These are phyloP conservation scores for Andrographis paniculata DNA, from an alignment of 305 asterid species.

Conservation along the genomic window DNA sequence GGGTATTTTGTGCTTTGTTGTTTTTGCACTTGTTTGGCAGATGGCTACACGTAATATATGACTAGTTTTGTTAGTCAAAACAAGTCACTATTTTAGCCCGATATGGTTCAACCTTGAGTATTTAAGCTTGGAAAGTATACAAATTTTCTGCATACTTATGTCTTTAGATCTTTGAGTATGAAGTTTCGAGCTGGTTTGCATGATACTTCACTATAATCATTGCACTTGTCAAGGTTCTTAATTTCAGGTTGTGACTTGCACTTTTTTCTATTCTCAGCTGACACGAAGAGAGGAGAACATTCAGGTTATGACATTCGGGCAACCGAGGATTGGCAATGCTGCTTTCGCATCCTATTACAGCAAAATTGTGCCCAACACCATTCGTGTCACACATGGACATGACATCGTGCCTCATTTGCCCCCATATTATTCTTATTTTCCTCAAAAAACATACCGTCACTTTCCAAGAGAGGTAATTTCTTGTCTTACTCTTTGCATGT, in stretches of 20 bases:
- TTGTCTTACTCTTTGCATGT: neutral
- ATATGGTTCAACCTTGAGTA: no score
- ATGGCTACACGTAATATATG: neutral
- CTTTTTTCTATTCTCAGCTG: conserved; percentile 37
- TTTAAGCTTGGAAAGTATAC: no score
- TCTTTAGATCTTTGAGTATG: neutral
- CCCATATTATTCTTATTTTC: conserved; percentile 62
- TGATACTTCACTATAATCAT: neutral
- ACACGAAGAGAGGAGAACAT: conserved; percentile 47
- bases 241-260: neutral
- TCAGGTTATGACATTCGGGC: conserved; percentile 91
- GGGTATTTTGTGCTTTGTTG: no score
- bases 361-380: conserved; percentile 59
- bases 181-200: neutral
- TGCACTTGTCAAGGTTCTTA: no score
- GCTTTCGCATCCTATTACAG: conserved; percentile 68
- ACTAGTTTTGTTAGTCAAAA: no score
- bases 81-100: no score
- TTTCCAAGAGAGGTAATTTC: conserved; percentile 83
- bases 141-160: neutral
- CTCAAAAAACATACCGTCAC: conserved; percentile 78
- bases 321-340: conserved; percentile 95
- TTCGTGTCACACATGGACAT: conserved; percentile 75
- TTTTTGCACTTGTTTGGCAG: no score
- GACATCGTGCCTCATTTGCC: conserved; percentile 99